Conservation (phyloP, 108 stramenopile species). For the Chaetoceros tenuissimus region DNA sequence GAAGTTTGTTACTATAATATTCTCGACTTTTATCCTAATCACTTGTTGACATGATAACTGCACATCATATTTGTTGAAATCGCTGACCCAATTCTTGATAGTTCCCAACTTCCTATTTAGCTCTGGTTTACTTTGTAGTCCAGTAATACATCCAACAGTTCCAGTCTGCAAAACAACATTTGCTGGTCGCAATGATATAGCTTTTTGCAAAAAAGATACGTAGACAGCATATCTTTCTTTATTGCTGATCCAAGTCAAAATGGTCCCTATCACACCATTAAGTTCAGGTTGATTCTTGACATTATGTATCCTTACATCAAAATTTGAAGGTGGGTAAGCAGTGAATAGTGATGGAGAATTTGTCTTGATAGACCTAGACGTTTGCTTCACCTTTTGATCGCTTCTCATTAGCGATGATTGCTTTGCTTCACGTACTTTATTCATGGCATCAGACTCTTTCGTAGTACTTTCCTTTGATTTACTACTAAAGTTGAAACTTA, state of each 20-base stretch:
- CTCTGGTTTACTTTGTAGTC: constrained; percentile 67
- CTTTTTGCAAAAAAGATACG: constrained; percentile 48
- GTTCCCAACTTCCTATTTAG: constrained; percentile 83
- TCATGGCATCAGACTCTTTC: no score
- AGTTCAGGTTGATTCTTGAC: constrained; percentile 69
- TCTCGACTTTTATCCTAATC: constrained; percentile 72
- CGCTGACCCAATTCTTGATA: constrained; percentile 61
- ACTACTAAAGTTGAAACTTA: no score
- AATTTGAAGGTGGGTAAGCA: no score
- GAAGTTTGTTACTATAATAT: constrained; percentile 48
- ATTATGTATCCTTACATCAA: constrained; percentile 69
- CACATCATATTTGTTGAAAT: constrained; percentile 71
- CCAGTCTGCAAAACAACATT: constrained; percentile 73
- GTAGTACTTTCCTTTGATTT: no score
- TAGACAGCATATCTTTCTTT: constrained; percentile 77
- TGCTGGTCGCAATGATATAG: constrained; percentile 57
- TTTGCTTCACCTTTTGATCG: no score
- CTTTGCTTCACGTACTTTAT: no score
- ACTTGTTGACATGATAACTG: constrained; percentile 68
- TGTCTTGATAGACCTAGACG: no score
- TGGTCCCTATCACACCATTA: constrained; percentile 66
- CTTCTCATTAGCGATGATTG: no score
- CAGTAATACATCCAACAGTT: constrained; percentile 59
- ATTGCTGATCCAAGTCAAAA: constrained; percentile 67
- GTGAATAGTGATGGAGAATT: no score